A percentile compares a stretch with the other conserved stretches of the same genome.
These are phyloP conservation scores for Beauveria caledonica DNA, from an alignment of 2,329 filamentous ascomycete genomes.

Conservation along the genomic window DNA sequence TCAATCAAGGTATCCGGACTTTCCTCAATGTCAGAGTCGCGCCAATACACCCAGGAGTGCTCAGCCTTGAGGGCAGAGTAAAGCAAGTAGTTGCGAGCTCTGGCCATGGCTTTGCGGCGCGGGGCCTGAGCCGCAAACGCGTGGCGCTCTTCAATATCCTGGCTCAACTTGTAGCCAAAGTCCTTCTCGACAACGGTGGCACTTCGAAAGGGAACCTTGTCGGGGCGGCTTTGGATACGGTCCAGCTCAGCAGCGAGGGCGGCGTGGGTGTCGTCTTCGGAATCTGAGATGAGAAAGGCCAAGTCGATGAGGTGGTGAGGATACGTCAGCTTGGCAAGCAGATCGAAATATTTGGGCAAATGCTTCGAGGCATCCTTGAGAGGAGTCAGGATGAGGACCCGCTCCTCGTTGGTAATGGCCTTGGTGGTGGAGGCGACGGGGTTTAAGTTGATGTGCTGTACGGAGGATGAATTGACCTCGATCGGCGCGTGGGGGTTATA, in stretches of 20 bases:
- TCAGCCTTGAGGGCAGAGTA: conserved; percentile 78
- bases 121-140: conserved; percentile 82
- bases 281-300: conserved; percentile 89
- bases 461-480: conserved; percentile 71
- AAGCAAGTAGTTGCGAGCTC: conserved; percentile 86
- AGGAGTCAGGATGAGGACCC: conserved; percentile 84
- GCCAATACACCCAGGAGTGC: conserved; percentile 98
- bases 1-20: conserved; percentile 82
- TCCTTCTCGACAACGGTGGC: conserved; percentile 85
- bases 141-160: conserved; percentile 76
- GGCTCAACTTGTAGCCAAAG: conserved; percentile 67
- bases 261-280: conserved; percentile 83
- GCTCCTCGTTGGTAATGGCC: conserved; percentile 73
- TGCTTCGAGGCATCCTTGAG: conserved; percentile 80
- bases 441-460: conserved; percentile 78
- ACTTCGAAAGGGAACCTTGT: conserved; percentile 77
- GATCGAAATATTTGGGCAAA: conserved; percentile 85
- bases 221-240: conserved; percentile 72
- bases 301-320: conserved; percentile 93
- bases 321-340: conserved; percentile 82
- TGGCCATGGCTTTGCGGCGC: conserved; percentile 81
- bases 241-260: conserved; percentile 77
- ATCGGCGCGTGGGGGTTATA: conserved; percentile 93
- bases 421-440: conserved; percentile 71
- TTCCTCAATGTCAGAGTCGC: conserved; percentile 93